phyloP scores from a whole-genome alignment of 495 filamentous ascomycete genomes.

The Tuber aestivum region DNA sequence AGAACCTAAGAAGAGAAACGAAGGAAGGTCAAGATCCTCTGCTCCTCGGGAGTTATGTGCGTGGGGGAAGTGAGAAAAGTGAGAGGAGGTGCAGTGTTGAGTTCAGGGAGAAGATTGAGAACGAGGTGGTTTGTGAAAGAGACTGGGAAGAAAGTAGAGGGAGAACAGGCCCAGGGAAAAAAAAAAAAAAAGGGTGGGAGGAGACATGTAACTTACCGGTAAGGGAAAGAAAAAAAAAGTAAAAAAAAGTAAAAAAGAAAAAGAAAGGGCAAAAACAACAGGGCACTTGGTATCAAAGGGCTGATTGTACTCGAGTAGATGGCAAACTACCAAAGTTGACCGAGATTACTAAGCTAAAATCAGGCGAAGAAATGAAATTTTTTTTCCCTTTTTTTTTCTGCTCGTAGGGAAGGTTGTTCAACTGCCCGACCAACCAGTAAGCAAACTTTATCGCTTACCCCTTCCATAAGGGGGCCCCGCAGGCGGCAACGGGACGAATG shows the following conservation, averaged over 20 bases:
- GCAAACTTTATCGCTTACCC: not conserved
- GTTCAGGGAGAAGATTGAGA: constrained; percentile 29
- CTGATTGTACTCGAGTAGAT: constrained; percentile 24
- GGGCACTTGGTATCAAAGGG: constrained; percentile 21
- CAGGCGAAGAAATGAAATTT: constrained; percentile 28
- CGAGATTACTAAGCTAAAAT: constrained; percentile 14
- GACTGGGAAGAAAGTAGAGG: constrained; percentile 33
- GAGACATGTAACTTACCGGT: constrained; percentile 13
- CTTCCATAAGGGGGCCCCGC: not conserved
- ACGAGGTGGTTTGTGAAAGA: constrained; percentile 28
- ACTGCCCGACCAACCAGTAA: constrained; percentile 31
- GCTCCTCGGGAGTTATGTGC: constrained; percentile 48
- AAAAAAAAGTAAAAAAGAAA: constrained; percentile 33
- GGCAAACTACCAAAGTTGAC: constrained; percentile 8
- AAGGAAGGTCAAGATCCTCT: constrained; percentile 46
- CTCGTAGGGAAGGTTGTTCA: not conserved
- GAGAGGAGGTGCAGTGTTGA: constrained; percentile 36
- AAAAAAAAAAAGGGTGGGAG: constrained; percentile 38
- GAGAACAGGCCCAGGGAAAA: constrained; percentile 38
- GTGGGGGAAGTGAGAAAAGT: constrained; percentile 48
- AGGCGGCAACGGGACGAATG: not conserved
- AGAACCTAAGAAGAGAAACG: constrained; percentile 43
- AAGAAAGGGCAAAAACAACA: constrained; percentile 21
- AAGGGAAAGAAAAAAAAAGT: constrained; percentile 31
- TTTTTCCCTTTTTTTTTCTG: not conserved